phyloP scores from a whole-genome alignment of 306 rosid species.

The Quercus wislizeni region DNA sequence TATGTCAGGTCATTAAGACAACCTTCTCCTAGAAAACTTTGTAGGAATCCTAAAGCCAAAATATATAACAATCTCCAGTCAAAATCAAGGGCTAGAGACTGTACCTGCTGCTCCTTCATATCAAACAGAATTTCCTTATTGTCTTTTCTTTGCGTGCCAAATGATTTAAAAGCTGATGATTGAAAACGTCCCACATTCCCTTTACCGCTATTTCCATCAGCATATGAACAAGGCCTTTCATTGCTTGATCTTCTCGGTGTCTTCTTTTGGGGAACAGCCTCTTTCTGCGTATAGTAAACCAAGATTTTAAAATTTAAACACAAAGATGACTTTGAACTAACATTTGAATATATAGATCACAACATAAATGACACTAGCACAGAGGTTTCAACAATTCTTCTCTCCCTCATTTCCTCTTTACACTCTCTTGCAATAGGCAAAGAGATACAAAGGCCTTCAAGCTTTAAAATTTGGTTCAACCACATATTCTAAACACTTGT shows the following conservation, averaged over 20 bases:
- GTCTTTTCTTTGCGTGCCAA: constrained; percentile 57
- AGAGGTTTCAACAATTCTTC: not conserved
- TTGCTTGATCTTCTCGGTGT: constrained; percentile 37
- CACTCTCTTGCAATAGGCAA: not conserved
- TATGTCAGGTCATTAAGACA: not conserved
- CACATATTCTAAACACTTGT: not conserved
- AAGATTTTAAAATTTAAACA: not conserved
- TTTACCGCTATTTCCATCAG: constrained; percentile 16
- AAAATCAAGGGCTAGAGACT: not conserved
- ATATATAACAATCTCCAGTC: not conserved
- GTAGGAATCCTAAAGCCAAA: not conserved
- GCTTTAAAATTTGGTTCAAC: not conserved
- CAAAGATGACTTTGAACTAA: not conserved
- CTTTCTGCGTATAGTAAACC: constrained; percentile 37
- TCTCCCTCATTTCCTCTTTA: not conserved
- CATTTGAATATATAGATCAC: not conserved
- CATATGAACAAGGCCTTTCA: constrained; percentile 23
- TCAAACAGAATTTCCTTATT: constrained; percentile 48
- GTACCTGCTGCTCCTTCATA: constrained; percentile 69
- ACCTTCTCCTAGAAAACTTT: not conserved
- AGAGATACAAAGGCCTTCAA: not conserved
- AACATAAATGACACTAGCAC: not conserved
- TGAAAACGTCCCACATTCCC: constrained; percentile 37
- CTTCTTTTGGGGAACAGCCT: constrained; percentile 32
- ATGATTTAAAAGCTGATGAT: constrained; percentile 48